Base-by-base conservation (phyloP, 1,139 yeast species). In the Pichia sp. region DNA sequence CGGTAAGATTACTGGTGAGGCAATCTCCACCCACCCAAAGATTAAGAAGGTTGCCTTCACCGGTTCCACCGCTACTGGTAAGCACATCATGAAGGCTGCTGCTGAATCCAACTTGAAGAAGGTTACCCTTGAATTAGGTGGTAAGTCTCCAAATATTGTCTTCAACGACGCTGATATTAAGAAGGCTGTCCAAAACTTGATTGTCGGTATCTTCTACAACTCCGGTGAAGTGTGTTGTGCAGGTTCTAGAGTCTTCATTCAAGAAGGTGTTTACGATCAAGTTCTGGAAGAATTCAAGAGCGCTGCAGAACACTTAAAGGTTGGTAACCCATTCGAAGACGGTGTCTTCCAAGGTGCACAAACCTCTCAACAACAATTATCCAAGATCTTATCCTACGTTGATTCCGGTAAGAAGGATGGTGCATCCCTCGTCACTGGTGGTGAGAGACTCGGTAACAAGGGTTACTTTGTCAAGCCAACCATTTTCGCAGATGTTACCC, bases 141-240 rank as follows among this genome's bases (percentile, higher is more conserved):
- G 94, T 56, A 83, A 83, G 62, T 81, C 91, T 35, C 87, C 93
- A 49, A 76, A 80, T 57, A 68, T 83, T 49, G 77, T 83, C 39
- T 82, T 83, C 55, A 71, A 72, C 47, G 93, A 83, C 60, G 80
- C 82, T 49, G 74, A 84, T 54, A 52, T 81, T 34, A 75, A 74
- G 18, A 64, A 65, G 47, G 74, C 94, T 41, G 70, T 82, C 41
- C 66, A 71, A 52, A 69, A 74, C 59, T 64, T 77, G 46, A 67
- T 71, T 44, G 58, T 63, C 33, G 84, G 84, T 59, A 77, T 77
- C 49, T 75, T 76, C 71, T 76, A 69, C 69, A 84, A 84, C 64
- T 78, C 86, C 48, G 94, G 94, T 58, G 93, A 84, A 64, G 84
- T 82, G 34, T 84, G 94, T 61, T 78, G 85, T 50, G 88, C 94